Evolutionary conservation across 495 filamentous ascomycete species (phyloP), one percentile per base, ranked within the genome.

Genomic region (Lasiosphaeria ovina): DNA sequence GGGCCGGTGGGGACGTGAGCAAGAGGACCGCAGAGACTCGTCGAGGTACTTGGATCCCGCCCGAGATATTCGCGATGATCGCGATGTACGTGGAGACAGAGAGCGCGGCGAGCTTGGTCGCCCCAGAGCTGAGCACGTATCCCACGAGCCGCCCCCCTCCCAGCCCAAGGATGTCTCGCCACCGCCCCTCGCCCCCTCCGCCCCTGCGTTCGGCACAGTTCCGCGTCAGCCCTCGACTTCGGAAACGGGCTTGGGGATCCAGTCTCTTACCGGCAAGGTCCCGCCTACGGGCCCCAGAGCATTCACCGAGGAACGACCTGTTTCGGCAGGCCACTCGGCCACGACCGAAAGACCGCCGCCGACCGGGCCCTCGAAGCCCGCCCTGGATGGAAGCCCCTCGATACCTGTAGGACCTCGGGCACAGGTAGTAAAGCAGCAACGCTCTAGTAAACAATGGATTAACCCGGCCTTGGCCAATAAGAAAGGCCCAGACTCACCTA

Each of bases 151-250:
- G 1, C 67, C 72, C 36, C 31, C 62, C 34, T 72, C 65, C 24
- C 24, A 24, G 67, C 76, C 71, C 63, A 79, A 74, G 62, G 79
- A 72, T 61, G 75, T 74, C 66, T 81, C 89, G 24, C 87, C 91
- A 10, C 91, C 90, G 16, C 89, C 90, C n/a, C 78, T 89, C 52
- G 87, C 88, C 42, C 89, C 90, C 11, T 87, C 90, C 36, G 91
- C 93, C 3, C 91, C 91, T 16, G 88, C 90, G 2, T 93, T 95
- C 77, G 89, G 89, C 10, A 89, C 87, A 7, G 77, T 78, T 3
- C 82, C 82, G 4, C 72, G 77, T 38, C 66, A 77, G 35, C 55
- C 73, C 5, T 74, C 76, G 31, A 56, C 74, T 11, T 65, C 74
- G 9, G 70, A 76, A 11, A 47, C 44, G 5, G 11, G 44, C 44